phyloP scores from a whole-genome alignment of 2,329 filamentous ascomycete species.

The Pseudocercospora fuligena region DNA sequence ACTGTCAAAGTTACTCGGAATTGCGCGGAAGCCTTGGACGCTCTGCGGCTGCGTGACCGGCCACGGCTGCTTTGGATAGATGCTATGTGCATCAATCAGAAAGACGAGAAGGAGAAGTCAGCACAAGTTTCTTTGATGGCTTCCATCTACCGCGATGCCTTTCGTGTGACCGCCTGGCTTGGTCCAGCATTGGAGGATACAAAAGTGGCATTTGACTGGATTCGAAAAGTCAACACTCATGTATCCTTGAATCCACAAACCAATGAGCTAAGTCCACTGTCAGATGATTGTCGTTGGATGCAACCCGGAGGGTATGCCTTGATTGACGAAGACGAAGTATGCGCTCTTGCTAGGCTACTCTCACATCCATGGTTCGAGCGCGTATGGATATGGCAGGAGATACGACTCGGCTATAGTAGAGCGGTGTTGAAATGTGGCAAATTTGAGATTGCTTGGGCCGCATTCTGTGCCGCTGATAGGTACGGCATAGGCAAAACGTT shows the following conservation, averaged over 20 bases:
- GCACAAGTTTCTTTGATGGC: slow-evolving; percentile 18
- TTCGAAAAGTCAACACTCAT: neutral
- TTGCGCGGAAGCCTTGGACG: neutral
- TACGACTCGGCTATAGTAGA: neutral
- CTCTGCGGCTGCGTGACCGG: neutral
- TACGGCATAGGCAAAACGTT: neutral
- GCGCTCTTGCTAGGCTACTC: neutral
- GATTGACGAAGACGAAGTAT: neutral
- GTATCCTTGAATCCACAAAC: neutral
- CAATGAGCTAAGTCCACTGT: neutral
- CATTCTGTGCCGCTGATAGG: neutral
- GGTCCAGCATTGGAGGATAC: neutral
- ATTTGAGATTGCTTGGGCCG: neutral
- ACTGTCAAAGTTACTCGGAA: neutral
- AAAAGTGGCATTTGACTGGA: neutral
- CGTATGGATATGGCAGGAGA: slow-evolving; percentile 5
- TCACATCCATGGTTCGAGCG: neutral
- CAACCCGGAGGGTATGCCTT: neutral
- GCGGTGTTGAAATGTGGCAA: neutral
- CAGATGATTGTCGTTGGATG: neutral
- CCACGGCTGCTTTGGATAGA: neutral
- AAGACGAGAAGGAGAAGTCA: slow-evolving; percentile 11
- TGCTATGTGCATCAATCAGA: slow-evolving; percentile 13
- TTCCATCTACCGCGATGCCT: slow-evolving; percentile 6
- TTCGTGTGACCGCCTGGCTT: slow-evolving; percentile 1